A percentile compares a stretch with the other conserved stretches of the same genome.
phyloP scores from a whole-genome alignment of 306 rosid genomes.

The Citrullus colocynthis region DNA sequence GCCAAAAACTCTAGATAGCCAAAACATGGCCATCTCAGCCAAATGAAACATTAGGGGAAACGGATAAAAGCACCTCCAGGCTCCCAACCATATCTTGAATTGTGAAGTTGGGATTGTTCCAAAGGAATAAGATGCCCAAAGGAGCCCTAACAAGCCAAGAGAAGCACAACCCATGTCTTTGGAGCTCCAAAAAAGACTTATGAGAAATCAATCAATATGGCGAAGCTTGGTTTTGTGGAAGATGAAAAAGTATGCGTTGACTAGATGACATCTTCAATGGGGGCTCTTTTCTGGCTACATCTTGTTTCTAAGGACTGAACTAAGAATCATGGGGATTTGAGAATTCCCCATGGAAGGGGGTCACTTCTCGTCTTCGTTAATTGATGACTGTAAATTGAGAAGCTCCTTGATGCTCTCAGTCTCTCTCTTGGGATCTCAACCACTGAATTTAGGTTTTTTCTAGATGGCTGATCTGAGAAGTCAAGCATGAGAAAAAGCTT shows the following conservation, averaged over 20 bases:
- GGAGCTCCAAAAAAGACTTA: background rate
- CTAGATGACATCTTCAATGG: background rate
- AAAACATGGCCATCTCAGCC: background rate
- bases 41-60: background rate
- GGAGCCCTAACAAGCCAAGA: background rate
- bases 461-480: background rate
- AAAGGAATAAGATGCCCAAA: background rate
- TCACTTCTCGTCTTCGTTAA: background rate
- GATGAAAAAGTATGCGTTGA: background rate
- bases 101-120: background rate
- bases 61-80: background rate
- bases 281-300: background rate
- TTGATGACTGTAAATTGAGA: background rate
- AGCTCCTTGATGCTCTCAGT: background rate
- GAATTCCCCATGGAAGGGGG: background rate
- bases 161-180: background rate
- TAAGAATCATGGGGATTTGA: background rate
- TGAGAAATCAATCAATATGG: background rate
- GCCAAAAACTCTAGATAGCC: background rate
- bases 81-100: background rate
- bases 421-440: background rate
- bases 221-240: background rate
- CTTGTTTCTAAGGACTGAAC: background rate
- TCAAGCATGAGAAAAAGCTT: background rate
- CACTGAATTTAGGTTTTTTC: background rate